Conservation (phyloP, 805 yeast genomes). For the Candida multigemmis region DNA sequence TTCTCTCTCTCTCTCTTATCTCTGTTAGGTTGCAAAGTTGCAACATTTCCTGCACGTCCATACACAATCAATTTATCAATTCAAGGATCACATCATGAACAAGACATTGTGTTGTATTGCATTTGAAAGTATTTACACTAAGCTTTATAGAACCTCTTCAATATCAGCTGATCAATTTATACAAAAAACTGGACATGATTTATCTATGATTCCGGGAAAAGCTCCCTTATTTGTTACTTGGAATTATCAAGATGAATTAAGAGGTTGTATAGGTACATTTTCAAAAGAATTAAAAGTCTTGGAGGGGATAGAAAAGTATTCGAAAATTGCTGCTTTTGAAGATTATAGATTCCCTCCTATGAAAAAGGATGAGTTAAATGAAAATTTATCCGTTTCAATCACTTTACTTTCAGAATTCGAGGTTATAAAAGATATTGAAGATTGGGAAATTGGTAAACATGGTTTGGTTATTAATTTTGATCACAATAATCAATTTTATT, state of each 20-base stretch:
- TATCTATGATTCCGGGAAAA: constrained; percentile 12
- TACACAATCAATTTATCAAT: too few species aligned
- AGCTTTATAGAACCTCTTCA: too few species aligned
- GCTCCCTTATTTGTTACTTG: constrained; percentile 85
- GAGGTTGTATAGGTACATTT: constrained; percentile 96
- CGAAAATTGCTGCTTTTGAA: constrained; percentile 57
- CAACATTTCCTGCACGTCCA: neutral
- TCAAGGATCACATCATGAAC: constrained; percentile 18
- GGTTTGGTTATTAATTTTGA: constrained; percentile 62
- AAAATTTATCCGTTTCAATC: constrained; percentile 45
- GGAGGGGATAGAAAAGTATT: constrained; percentile 51
- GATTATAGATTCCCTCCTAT: constrained; percentile 77
- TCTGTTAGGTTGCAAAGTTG: constrained; percentile 1
- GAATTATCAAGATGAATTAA: constrained; percentile 46
- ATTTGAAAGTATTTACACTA: constrained; percentile 20
- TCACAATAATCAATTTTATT: constrained; percentile 26
- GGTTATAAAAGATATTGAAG: constrained; percentile 39
- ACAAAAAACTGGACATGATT: too few species aligned
- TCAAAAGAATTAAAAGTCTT: constrained; percentile 37
- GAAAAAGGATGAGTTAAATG: constrained; percentile 37
- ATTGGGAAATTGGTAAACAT: constrained; percentile 79
- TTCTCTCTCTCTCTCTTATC: neutral
- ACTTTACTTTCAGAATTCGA: constrained; percentile 58
- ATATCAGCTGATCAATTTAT: too few species aligned
- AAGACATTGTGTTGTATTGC: constrained; percentile 29